Evolutionary conservation across 768 basidiomycete species (phyloP).

Genomic region (Lactifluus echinatus): DNA sequence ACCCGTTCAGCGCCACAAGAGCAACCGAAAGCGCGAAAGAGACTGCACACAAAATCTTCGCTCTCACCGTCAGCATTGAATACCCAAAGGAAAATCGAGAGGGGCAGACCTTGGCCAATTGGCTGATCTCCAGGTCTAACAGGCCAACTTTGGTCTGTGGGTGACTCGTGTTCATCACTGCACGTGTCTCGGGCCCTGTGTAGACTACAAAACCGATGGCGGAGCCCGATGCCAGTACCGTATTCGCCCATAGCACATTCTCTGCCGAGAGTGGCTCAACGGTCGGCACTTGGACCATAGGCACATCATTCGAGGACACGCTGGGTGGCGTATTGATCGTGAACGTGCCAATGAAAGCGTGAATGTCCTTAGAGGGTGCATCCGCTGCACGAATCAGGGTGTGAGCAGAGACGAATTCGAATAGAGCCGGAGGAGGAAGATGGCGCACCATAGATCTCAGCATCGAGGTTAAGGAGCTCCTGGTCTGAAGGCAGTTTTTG

Average conservation of each 20-base stretch:
- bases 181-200: slow-evolving; percentile 90
- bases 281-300: slow-evolving; percentile 34
- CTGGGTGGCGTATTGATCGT: slow-evolving; percentile 51
- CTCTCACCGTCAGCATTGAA: neutral
- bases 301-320: slow-evolving; percentile 28
- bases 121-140: slow-evolving; percentile 90
- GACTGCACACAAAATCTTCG: slow-evolving; percentile 84
- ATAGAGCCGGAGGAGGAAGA: neutral
- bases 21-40: slow-evolving; percentile 88
- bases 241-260: slow-evolving; percentile 95
- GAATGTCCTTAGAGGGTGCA: slow-evolving; percentile 93
- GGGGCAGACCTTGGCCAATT: slow-evolving; percentile 73
- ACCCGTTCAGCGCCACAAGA: slow-evolving; percentile 93
- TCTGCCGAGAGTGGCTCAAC: slow-evolving; percentile 89
- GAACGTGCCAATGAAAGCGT: slow-evolving; percentile 89
- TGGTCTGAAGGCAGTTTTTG: slow-evolving; percentile 62
- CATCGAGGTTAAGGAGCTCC: slow-evolving; percentile 55
- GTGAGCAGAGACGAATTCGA: neutral
- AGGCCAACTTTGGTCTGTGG: slow-evolving; percentile 91
- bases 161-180: slow-evolving; percentile 98
- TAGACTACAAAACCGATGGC: slow-evolving; percentile 91
- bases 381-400: slow-evolving; percentile 49
- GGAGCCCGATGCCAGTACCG: slow-evolving; percentile 90
- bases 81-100: neutral
- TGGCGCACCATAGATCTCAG: slow-evolving; percentile 80